Conservation (phyloP, 768 basidiomycete species). For the Paxillus ammoniavirescens region DNA sequence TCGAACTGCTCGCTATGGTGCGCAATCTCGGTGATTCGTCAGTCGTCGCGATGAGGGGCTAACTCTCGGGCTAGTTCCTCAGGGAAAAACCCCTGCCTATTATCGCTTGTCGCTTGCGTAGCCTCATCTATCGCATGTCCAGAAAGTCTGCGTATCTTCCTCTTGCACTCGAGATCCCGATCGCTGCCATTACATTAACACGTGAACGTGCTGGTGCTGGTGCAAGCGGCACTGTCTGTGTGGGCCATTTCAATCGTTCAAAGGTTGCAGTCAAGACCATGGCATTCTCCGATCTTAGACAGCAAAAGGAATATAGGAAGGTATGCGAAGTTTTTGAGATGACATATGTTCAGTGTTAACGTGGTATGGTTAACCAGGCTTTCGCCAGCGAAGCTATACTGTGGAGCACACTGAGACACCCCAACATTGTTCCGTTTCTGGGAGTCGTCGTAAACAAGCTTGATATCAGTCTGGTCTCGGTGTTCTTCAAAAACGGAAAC, state of each 20-base stretch:
- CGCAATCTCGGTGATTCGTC: neutral
- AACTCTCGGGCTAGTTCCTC: constrained; percentile 13
- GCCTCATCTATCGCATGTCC: constrained; percentile 26
- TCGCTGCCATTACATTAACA: neutral
- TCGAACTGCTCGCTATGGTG: constrained; percentile 27
- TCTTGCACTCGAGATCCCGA: constrained; percentile 10
- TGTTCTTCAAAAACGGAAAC: constrained; percentile 21
- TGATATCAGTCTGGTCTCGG: constrained; percentile 23
- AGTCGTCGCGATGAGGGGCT: neutral
- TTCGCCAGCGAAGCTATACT: constrained; percentile 28
- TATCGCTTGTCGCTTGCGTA: constrained; percentile 12
- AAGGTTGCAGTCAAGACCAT: constrained; percentile 29
- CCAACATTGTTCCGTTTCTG: constrained; percentile 26
- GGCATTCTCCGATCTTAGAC: neutral
- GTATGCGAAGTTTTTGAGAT: neutral
- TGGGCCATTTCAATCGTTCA: constrained; percentile 10
- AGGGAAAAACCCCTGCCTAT: neutral
- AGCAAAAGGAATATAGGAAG: neutral
- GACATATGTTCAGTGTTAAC: neutral
- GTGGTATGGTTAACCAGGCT: constrained; percentile 9
- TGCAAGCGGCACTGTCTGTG: constrained; percentile 20
- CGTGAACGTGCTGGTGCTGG: constrained; percentile 4
- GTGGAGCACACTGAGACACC: constrained; percentile 25
- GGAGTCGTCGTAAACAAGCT: constrained; percentile 14
- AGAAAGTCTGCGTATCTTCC: constrained; percentile 28